Percentiles rank a stretch among this genome's conserved stretches.
phyloP scores from a whole-genome alignment of 768 basidiomycete genomes.

The Agaricus sinodeliciosus region DNA sequence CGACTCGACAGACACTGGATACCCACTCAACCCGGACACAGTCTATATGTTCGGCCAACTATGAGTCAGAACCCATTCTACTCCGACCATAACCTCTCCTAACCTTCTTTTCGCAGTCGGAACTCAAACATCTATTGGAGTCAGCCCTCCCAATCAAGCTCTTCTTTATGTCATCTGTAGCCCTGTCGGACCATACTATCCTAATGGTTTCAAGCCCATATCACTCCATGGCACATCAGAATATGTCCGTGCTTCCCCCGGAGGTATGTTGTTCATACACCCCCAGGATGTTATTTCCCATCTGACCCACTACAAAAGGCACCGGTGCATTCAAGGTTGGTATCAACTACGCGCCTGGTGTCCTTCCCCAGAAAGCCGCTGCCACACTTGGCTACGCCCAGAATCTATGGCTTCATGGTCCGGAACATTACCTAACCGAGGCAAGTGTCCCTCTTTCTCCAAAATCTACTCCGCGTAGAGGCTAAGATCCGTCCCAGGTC shows the following conservation, averaged over 20 bases:
- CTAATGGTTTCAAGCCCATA: conserved; percentile 85
- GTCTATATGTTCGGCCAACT: conserved; percentile 86
- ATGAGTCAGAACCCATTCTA: conserved; percentile 28
- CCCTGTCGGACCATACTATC: conserved; percentile 83
- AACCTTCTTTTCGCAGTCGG: conserved; percentile 50
- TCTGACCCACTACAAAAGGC: conserved; percentile 16
- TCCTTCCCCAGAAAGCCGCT: conserved; percentile 78
- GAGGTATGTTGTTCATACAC: conserved; percentile 42
- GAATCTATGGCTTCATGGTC: conserved; percentile 85
- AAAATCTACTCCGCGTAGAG: conserved; percentile 28
- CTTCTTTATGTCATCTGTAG: conserved; percentile 81
- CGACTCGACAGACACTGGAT: conserved; percentile 87
- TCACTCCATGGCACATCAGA: conserved; percentile 83
- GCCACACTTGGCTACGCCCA: conserved; percentile 75
- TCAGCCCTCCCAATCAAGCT: conserved; percentile 72
- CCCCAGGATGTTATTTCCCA: background rate
- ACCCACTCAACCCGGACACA: conserved; percentile 81
- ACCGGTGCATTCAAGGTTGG: conserved; percentile 88
- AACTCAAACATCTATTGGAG: conserved; percentile 62
- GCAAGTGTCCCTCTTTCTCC: conserved; percentile 13
- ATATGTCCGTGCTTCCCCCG: conserved; percentile 78
- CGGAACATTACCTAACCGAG: conserved; percentile 53
- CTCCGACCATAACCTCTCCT: background rate
- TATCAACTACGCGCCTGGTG: conserved; percentile 84
- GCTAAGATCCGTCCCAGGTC: conserved; percentile 31